These are phyloP conservation scores for Calonectria montana DNA, from an alignment of 2,329 filamentous ascomycete species.

Conservation along the genomic window DNA sequence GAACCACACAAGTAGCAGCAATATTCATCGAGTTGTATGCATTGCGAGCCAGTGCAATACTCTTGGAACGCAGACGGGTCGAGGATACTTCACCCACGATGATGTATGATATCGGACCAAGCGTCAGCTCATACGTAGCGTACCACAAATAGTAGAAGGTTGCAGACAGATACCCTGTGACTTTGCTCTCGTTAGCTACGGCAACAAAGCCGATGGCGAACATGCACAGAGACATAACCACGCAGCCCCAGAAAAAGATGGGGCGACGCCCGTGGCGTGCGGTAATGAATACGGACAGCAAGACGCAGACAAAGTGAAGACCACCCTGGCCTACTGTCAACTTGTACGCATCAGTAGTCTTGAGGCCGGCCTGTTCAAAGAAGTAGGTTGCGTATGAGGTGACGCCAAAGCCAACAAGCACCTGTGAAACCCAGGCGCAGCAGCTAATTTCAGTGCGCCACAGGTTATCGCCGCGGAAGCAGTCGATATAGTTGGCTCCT, in stretches of 20 bases:
- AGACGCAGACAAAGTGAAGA: slow-evolving; percentile 53
- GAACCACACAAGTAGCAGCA: slow-evolving; percentile 42
- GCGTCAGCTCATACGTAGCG: slow-evolving; percentile 52
- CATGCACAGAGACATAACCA: slow-evolving; percentile 31
- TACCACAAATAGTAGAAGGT: slow-evolving; percentile 23
- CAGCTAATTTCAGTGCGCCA: slow-evolving; percentile 45
- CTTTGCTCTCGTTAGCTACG: slow-evolving; percentile 53
- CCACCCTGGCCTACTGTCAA: slow-evolving; percentile 53
- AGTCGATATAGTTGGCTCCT: slow-evolving; percentile 39
- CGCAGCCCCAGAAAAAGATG: slow-evolving; percentile 51
- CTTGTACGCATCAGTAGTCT: slow-evolving; percentile 49
- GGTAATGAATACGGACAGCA: slow-evolving; percentile 54
- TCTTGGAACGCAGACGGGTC: slow-evolving; percentile 53
- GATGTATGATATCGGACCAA: slow-evolving; percentile 55
- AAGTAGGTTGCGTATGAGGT: slow-evolving; percentile 50
- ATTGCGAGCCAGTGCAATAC: slow-evolving; percentile 51
- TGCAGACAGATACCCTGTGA: slow-evolving; percentile 37
- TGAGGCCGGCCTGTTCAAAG: slow-evolving; percentile 55
- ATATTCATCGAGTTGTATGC: slow-evolving; percentile 39
- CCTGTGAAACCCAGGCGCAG: slow-evolving; percentile 42
- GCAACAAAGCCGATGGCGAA: slow-evolving; percentile 47
- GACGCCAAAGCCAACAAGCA: slow-evolving; percentile 38
- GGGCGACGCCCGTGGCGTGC: slow-evolving; percentile 52
- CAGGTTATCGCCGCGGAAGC: slow-evolving; percentile 39
- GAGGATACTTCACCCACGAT: slow-evolving; percentile 53